These are phyloP conservation scores for Penicillium capsulatum DNA, from an alignment of 2,329 filamentous ascomycete species.

Conservation along the genomic window DNA sequence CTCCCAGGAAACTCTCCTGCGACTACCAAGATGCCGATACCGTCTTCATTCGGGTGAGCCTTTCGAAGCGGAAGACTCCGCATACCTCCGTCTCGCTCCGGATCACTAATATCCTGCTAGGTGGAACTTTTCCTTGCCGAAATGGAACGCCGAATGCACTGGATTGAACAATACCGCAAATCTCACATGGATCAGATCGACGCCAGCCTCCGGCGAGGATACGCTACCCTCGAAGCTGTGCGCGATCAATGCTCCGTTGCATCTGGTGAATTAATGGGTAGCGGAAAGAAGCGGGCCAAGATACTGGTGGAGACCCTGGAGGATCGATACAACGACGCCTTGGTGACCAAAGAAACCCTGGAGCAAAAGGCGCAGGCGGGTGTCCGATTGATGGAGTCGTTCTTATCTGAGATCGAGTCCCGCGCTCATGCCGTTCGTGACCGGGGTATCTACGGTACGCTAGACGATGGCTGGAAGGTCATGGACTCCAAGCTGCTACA, in stretches of 20 bases:
- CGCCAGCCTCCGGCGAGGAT: slow-evolving; percentile 76
- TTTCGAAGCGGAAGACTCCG: not conserved
- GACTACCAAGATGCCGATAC: slow-evolving; percentile 44
- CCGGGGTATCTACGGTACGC: slow-evolving; percentile 69
- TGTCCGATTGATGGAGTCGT: slow-evolving; percentile 77
- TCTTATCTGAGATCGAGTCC: slow-evolving; percentile 79
- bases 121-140: slow-evolving; percentile 62
- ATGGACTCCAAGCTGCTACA: slow-evolving; percentile 74
- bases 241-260: slow-evolving; percentile 83
- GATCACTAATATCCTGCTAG: slow-evolving; percentile 21
- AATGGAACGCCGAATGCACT: slow-evolving; percentile 78
- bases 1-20: slow-evolving; percentile 39
- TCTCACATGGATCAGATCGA: slow-evolving; percentile 76
- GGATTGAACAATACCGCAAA: slow-evolving; percentile 83
- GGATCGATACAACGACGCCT: slow-evolving; percentile 75
- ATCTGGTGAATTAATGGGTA: slow-evolving; percentile 83
- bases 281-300: slow-evolving; percentile 75
- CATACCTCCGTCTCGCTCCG: too few species aligned
- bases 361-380: slow-evolving; percentile 89
- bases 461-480: slow-evolving; percentile 74
- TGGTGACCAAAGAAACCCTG: slow-evolving; percentile 78
- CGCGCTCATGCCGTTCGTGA: slow-evolving; percentile 76
- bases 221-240: slow-evolving; percentile 79
- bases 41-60: slow-evolving; percentile 41
- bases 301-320: slow-evolving; percentile 93